phyloP scores from a whole-genome alignment of 371 early-diverging fungal species.

The Lichtheimia hyalospora region DNA sequence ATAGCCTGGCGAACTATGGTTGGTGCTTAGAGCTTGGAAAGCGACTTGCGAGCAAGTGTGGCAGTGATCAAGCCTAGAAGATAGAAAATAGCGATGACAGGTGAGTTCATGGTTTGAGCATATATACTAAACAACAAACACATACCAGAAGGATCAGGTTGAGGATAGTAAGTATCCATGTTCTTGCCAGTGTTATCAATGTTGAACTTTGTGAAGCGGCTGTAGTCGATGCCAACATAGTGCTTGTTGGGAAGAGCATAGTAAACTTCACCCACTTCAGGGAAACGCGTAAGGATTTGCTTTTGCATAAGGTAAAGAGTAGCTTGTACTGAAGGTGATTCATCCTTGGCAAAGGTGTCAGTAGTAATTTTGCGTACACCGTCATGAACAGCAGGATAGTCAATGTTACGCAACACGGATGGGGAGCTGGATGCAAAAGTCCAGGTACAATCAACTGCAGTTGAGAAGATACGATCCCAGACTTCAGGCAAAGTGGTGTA shows the following conservation, averaged over 20 bases:
- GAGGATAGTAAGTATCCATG: slow-evolving; percentile 72
- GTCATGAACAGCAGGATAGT: slow-evolving; percentile 60
- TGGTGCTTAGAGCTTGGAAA: slow-evolving; percentile 41
- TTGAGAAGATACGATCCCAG: slow-evolving; percentile 83
- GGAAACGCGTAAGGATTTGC: slow-evolving; percentile 60
- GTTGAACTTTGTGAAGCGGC: slow-evolving; percentile 53
- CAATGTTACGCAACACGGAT: slow-evolving; percentile 40
- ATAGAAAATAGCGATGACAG: too few species aligned
- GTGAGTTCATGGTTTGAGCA: too few species aligned
- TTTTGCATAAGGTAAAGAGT: slow-evolving; percentile 74
- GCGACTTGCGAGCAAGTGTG: slow-evolving; percentile 61
- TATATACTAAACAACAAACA: too few species aligned
- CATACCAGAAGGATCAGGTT: slow-evolving; percentile 73
- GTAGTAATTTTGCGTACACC: slow-evolving; percentile 62
- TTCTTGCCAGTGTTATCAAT: slow-evolving; percentile 72
- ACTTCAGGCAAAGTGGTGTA: slow-evolving; percentile 78
- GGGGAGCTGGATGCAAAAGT: slow-evolving; percentile 45
- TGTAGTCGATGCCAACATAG: slow-evolving; percentile 75
- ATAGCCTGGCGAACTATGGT: too few species aligned
- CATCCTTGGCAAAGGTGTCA: slow-evolving; percentile 70
- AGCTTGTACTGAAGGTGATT: slow-evolving; percentile 75
- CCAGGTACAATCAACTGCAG: slow-evolving; percentile 74
- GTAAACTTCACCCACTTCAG: slow-evolving; percentile 63
- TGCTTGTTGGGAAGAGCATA: slow-evolving; percentile 87
- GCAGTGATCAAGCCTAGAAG: slow-evolving; percentile 57